These are phyloP conservation scores for Rhynchosporium agropyri DNA, from an alignment of 2,329 filamentous ascomycete genomes.

Conservation along the genomic window DNA sequence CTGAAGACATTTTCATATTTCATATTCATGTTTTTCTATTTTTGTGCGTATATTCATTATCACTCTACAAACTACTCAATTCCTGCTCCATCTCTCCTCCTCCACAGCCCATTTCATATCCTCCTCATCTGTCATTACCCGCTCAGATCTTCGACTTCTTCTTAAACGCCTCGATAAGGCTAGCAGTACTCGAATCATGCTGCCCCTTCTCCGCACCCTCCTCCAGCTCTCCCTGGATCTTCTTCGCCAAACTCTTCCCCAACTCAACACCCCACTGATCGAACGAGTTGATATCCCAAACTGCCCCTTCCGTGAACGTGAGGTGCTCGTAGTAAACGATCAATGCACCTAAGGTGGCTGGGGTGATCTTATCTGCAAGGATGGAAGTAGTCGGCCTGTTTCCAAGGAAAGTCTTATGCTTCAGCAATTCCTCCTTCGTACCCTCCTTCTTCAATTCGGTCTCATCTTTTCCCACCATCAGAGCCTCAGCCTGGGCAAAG, in stretches of 20 bases:
- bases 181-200: constrained; percentile 87
- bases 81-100: too few relatives aligned
- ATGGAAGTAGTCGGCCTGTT: constrained; percentile 97
- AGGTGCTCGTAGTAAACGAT: constrained; percentile 99
- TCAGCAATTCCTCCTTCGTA: constrained; percentile 72
- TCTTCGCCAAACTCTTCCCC: constrained; percentile 94
- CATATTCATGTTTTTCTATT: too few relatives aligned
- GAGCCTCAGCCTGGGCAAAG: constrained; percentile 83
- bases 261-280: constrained; percentile 99
- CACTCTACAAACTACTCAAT: not conserved
- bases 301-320: constrained; percentile 93
- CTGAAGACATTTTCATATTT: too few relatives aligned
- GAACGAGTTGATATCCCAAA: constrained; percentile 99
- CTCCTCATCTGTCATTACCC: not conserved
- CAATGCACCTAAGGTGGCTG: constrained; percentile 86
- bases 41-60: constrained; percentile 1
- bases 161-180: constrained; percentile 92
- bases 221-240: constrained; percentile 84
- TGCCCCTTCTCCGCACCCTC: constrained; percentile 67
- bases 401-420: constrained; percentile 99
- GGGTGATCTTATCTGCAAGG: constrained; percentile 87
- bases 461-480: constrained; percentile 88
- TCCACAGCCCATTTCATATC: not conserved
- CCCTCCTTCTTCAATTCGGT: constrained; percentile 79
- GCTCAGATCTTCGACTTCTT: constrained; percentile 47